A percentile compares a stretch with the other conserved stretches of the same genome.
Evolutionary conservation across 2,329 filamentous ascomycete species (phyloP).

Genomic region (Sporothrix mexicana): DNA sequence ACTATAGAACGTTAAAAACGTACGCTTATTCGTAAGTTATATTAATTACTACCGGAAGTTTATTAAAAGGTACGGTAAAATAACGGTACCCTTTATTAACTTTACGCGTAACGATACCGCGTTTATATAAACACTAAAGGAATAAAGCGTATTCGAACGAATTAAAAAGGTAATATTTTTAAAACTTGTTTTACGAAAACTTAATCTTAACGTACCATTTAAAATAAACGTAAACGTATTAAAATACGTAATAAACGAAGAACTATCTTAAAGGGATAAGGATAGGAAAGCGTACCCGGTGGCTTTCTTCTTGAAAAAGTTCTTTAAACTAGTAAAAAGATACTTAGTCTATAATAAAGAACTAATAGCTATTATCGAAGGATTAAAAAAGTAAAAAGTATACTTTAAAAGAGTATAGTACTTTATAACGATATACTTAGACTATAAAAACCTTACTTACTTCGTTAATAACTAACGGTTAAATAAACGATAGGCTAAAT

Average conservation of each 20-base stretch:
- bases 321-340: no score
- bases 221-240: neutral
- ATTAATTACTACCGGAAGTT: neutral
- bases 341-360: no score
- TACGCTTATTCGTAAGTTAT: neutral
- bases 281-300: neutral
- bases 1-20: neutral
- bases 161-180: neutral
- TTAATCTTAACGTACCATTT: neutral
- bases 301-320: constrained; percentile 5
- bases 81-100: neutral
- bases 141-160: neutral
- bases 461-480: neutral
- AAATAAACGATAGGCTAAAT: neutral
- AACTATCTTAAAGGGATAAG: neutral
- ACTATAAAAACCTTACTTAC: neutral
- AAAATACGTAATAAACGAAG: neutral
- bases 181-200: neutral
- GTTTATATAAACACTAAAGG: neutral
- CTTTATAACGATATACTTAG: neutral
- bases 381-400: neutral
- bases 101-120: neutral
- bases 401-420: neutral
- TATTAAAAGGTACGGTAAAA: neutral
- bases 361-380: neutral